Evolutionary conservation across 108 stramenopile genomes (phyloP), one percentile per base, ranked within the genome.

Genomic region (Cyclotella cryptica): DNA sequence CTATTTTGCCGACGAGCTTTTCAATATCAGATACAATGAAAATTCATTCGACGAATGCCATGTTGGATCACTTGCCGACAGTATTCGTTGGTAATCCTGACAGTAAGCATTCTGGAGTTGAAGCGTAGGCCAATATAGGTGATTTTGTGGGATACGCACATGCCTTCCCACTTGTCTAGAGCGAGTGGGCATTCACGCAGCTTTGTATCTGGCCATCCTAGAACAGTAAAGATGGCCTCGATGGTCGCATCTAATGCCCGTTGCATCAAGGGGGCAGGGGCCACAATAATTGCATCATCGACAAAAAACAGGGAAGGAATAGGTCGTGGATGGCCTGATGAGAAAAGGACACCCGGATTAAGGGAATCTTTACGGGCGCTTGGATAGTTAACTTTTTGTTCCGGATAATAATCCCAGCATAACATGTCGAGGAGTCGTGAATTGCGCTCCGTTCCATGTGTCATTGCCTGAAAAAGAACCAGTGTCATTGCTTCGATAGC

Each of bases 141-240:
- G 3, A 49, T 7, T 10, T 55, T 17, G 11, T 27, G 60, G 14
- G 22, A 39, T 10, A 74, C 28, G 1, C 7, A 21, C 28, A 62
- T 11, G 18, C 46, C 47, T 4, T 7, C 0, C 78, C 71, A 79
- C 41, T 79, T n/a, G n/a, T n/a, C n/a, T n/a, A n/a, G n/a, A n/a
- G n/a, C n/a, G n/a, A n/a, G n/a, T n/a, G n/a, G n/a, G 30, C 70
- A 71, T n/a, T 58, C 52, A 2, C 71, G 51, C 29, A 58, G 15
- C 0, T 3, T 21, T 9, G 11, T 1, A 13, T 72, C 44, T 5
- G 24, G 63, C 0, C 26, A 3, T 10, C 78, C 78, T 71, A 72
- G 66, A 2, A 79, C 43, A 0, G 28, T 22, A 52, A 79, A 79
- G 44, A 72, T 66, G n/a, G 78, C 78, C 22, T 79, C 65, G 1